These are phyloP conservation scores for Isatis lusitanica DNA, from an alignment of 441 rosid species.

Conservation along the genomic window DNA sequence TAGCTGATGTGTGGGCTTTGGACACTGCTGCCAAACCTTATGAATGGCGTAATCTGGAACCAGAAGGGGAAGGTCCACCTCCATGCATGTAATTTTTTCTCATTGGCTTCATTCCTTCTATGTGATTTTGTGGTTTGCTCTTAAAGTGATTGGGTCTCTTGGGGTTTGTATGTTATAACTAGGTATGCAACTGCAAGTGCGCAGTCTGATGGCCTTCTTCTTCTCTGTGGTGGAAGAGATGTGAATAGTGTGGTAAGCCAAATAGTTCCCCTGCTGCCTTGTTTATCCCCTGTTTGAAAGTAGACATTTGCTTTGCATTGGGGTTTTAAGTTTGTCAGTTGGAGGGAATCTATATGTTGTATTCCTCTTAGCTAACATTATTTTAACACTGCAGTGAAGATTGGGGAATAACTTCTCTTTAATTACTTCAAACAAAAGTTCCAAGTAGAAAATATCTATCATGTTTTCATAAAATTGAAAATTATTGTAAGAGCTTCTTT, in stretches of 20 bases:
- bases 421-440: not conserved
- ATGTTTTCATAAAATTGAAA: conserved; percentile 1
- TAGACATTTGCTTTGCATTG: not conserved
- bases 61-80: conserved; percentile 99
- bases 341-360: not conserved
- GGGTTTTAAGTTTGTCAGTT: not conserved
- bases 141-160: conserved; percentile 10
- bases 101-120: conserved; percentile 11
- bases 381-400: not conserved
- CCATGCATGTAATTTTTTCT: conserved; percentile 88
- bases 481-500: conserved; percentile 10
- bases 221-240: conserved; percentile 99
- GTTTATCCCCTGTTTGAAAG: conserved; percentile 6
- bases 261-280: conserved; percentile 2
- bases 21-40: conserved; percentile 99
- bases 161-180: conserved; percentile 10
- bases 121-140: conserved; percentile 7
- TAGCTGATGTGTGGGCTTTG: conserved; percentile 99
- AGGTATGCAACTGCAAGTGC: conserved; percentile 99
- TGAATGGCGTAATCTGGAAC: conserved; percentile 99
- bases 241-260: conserved; percentile 88
- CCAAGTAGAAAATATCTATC: not conserved
- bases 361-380: conserved; percentile 2
- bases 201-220: conserved; percentile 96
- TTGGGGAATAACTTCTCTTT: not conserved